Conservation (phyloP, 805 yeast species). For the Ogataea trehalophila region DNA sequence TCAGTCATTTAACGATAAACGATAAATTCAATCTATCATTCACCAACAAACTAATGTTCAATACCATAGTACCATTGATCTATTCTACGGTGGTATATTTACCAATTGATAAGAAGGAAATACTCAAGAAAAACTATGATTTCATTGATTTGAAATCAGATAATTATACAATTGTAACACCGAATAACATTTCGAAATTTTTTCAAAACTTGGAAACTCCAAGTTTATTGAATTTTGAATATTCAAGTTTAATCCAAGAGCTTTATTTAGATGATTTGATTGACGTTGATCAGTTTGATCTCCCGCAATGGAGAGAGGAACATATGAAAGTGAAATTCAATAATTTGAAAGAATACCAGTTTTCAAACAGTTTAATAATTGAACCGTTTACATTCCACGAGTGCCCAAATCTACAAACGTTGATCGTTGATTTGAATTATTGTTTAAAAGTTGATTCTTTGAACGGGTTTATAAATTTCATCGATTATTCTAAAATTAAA, state of each 20-base stretch:
- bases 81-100: constrained; percentile 18
- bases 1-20: constrained; percentile 10
- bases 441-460: constrained; percentile 21
- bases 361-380: constrained; percentile 18
- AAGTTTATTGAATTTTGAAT: constrained; percentile 20
- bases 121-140: constrained; percentile 11
- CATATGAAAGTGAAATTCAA: constrained; percentile 7
- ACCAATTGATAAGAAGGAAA: neutral
- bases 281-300: constrained; percentile 12
- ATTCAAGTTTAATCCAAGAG: constrained; percentile 21
- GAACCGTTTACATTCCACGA: constrained; percentile 21
- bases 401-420: constrained; percentile 23
- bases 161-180: constrained; percentile 11
- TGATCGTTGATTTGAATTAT: constrained; percentile 26
- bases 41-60: constrained; percentile 18
- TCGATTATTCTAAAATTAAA: constrained; percentile 17
- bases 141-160: constrained; percentile 16
- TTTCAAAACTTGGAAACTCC: constrained; percentile 12
- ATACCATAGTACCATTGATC: constrained; percentile 18
- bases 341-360: constrained; percentile 17
- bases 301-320: constrained; percentile 20
- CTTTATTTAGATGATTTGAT: constrained; percentile 20
- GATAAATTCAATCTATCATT: constrained; percentile 17
- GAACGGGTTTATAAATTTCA: constrained; percentile 23
- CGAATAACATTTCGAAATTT: constrained; percentile 10